A percentile compares a stretch with the other conserved stretches of the same genome.
Conservation (phyloP, 2,329 filamentous ascomycete species). For the Phoma sp. region DNA sequence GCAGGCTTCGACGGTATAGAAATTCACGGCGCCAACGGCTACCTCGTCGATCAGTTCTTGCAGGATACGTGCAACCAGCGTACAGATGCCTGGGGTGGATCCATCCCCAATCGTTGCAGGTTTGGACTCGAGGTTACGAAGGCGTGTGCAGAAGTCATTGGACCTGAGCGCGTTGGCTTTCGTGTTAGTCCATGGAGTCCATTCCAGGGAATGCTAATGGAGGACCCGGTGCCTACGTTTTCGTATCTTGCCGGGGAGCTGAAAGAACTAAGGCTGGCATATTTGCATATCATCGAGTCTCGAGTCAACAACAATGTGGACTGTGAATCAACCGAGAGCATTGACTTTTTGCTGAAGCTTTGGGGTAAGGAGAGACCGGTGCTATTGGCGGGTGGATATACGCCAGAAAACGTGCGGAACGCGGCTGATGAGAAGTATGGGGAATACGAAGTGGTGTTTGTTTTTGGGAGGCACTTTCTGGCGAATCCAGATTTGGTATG, state of each 20-base stretch:
- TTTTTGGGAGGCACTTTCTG: constrained; percentile 55
- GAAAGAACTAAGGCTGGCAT: constrained; percentile 59
- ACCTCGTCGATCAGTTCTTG: constrained; percentile 71
- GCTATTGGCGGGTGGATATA: constrained; percentile 50
- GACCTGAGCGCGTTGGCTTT: constrained; percentile 64
- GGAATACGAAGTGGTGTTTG: constrained; percentile 50
- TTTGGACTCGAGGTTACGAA: constrained; percentile 62
- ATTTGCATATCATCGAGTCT: constrained; percentile 62
- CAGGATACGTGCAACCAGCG: constrained; percentile 64
- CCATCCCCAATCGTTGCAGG: constrained; percentile 58
- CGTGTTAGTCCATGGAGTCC: constrained; percentile 66
- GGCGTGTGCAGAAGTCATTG: constrained; percentile 58
- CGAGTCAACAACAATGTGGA: constrained; percentile 57
- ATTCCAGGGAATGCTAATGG: constrained; percentile 70
- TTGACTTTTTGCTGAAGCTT: constrained; percentile 28
- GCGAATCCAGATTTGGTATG: constrained; percentile 50
- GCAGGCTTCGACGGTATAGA: constrained; percentile 69
- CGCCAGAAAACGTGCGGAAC: constrained; percentile 38
- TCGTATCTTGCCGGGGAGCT: constrained; percentile 61
- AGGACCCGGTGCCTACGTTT: constrained; percentile 69
- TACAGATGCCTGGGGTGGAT: constrained; percentile 57
- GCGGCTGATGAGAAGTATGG: constrained; percentile 47
- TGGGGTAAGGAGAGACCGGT: constrained; percentile 30
- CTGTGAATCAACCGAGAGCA: constrained; percentile 25
- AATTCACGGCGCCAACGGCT: constrained; percentile 66